These are phyloP conservation scores for Takakia lepidozioides DNA, from an alignment of 225 moss, liverwort and hornwort species.

Conservation along the genomic window DNA sequence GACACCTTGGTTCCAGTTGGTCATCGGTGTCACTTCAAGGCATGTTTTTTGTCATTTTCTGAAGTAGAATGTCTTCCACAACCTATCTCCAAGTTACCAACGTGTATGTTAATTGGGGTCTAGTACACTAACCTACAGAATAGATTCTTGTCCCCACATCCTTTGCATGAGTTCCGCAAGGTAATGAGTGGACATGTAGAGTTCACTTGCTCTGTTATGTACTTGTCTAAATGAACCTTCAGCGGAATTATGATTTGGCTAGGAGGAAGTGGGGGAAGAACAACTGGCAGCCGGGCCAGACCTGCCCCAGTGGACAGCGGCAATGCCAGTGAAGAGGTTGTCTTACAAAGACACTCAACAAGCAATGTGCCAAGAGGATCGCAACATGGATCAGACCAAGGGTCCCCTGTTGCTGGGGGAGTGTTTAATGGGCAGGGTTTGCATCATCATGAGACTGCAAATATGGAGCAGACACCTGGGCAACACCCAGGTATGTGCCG, in stretches of 20 bases:
- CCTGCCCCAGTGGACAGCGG: constrained; percentile 24
- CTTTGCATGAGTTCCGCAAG: neutral
- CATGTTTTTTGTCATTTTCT: too few species aligned
- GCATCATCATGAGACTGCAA: constrained; percentile 27
- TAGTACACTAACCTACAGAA: too few species aligned
- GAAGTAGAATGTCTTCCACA: too few species aligned
- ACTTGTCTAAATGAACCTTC: neutral
- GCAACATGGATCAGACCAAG: constrained; percentile 27
- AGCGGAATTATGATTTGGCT: neutral
- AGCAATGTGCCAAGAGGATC: constrained; percentile 31
- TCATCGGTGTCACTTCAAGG: too few species aligned
- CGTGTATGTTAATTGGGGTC: too few species aligned
- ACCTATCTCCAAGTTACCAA: too few species aligned
- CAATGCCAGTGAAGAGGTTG: constrained; percentile 53
- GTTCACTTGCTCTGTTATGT: neutral
- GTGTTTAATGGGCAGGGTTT: neutral
- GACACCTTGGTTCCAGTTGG: too few species aligned
- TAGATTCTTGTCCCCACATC: too few species aligned
- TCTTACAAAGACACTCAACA: constrained; percentile 26
- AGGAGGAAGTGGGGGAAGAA: constrained; percentile 45
- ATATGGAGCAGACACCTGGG: constrained; percentile 18
- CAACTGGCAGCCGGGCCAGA: constrained; percentile 30
- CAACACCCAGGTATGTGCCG: constrained; percentile 24
- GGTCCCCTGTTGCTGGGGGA: constrained; percentile 18
- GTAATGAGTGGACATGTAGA: neutral